Base-by-base conservation (phyloP, 306 rosid genomes). In the Cucurbita pepo region DNA sequence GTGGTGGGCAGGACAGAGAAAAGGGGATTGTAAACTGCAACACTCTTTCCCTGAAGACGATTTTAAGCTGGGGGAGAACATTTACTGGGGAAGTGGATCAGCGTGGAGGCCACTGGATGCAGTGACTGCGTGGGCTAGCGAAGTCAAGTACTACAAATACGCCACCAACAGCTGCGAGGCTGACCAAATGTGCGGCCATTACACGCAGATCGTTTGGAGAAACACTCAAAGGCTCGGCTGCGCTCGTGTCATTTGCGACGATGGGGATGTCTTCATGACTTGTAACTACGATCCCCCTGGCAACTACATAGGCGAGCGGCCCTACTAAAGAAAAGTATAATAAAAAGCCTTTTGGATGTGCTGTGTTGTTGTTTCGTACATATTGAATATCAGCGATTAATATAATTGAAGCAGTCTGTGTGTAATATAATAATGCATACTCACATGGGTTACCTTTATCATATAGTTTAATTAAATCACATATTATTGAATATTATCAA, bases 161-260 rank as follows among this genome's bases (percentile, higher is more conserved):
- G 58, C 15, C 2, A 86, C 86, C 0, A 91, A 89, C 15, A 36
- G 77, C 0, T 91, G 97, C 60, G 87, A 66, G 34, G 76, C 67
- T 0, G 97, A 88, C 3, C 89, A 89, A 30, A 87, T 91, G 90
- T 91, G 97, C 53, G 97, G 97, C 6, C 97, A 91, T 74, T 91
- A 87, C 64, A 91, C 97, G 40, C 97, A 91, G 53, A 86, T 91
- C 0, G 97, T 91, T 77, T 91, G 97, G 97, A 81, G 82, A 73
- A 83, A 14, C 51, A 91, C 96, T 0, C 77, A 79, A 19, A 87
- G 90, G 38, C 65, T 91, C 50, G 97, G 94, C 4, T 91, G 97
- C 73, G 96, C 91, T 10, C 67, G 97, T 8, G 89, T 79, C 45
- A 88, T 86, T 5, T 91, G 97, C 10, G 91, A 87, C 22, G 79